Base-by-base conservation (phyloP, 2,329 filamentous ascomycete genomes). In the Talaromyces piceae region DNA sequence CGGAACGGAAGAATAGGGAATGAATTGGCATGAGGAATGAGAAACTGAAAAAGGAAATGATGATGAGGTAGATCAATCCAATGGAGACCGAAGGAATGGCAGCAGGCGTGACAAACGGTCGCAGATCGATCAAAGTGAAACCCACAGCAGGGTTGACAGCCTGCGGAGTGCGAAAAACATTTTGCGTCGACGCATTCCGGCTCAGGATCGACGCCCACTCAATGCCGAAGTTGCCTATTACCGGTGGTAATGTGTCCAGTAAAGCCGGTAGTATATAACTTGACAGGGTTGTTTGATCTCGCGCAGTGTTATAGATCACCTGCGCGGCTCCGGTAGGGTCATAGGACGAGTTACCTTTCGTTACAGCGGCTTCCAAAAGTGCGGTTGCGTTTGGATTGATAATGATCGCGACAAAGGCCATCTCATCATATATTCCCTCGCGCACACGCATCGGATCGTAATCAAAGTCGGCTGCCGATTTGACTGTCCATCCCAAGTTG, bases 21-120 rank as follows among this genome's bases (percentile, higher is more conserved):
- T 86, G 81, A 12, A 83, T 78, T 0, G 82, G 82, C 41, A 85
- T 69, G 58, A 84, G 81, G 67, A 85, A 85, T 0, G 76, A 73
- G 63, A 82, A 84, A 25, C 76, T 80, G 69, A 85, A 84, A 68
- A 85, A 85, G 0, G 80, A 79, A 37, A 85, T 73, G 58, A 86
- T 84, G 58, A 86, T 84, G 1, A 84, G 68, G 60, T 85, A 85
- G 57, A 86, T 84, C 25, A 85, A 66, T 0, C 81, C 81, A 49
- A 85, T 82, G 1, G 74, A 78, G 2, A 84, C 76, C 1, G 81
- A 74, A 0, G 82, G 82, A 2, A 76, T 79, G 0, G 75, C 69
- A 2, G 73, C 73, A 5, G 77, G 70, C 0, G 81, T 81, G 13
- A 61, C 67, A 61, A 85, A 84, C 0, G 81, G 81, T 2, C 82